Conservation (phyloP, 2,329 filamentous ascomycete genomes). For the Ilyonectria mors-panacis region DNA sequence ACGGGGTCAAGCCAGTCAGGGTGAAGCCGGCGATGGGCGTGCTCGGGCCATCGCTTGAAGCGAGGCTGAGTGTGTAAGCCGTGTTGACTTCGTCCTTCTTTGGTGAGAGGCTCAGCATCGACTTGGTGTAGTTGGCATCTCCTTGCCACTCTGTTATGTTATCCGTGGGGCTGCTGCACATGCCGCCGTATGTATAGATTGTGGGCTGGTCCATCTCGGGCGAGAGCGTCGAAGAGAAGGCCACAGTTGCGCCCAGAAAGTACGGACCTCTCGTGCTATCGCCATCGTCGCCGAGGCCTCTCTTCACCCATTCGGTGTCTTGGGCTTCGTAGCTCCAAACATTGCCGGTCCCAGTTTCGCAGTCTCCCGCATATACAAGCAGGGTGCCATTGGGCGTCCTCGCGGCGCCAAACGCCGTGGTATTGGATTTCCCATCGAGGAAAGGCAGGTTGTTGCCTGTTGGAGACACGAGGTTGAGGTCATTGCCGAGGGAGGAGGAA, state of each 20-base stretch:
- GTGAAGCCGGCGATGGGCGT: constrained; percentile 90
- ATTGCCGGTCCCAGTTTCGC: constrained; percentile 67
- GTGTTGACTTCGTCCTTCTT: constrained; percentile 47
- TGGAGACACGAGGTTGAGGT: constrained; percentile 64
- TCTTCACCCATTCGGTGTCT: constrained; percentile 42
- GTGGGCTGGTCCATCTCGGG: constrained; percentile 67
- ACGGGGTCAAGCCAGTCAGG: constrained; percentile 80
- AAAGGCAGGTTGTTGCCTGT: constrained; percentile 74
- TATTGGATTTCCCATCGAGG: constrained; percentile 61
- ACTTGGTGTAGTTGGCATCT: constrained; percentile 82
- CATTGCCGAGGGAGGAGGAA: constrained; percentile 68
- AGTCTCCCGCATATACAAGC: constrained; percentile 82
- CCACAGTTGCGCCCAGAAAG: constrained; percentile 70
- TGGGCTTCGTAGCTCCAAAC: constrained; percentile 75
- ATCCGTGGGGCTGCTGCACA: constrained; percentile 76
- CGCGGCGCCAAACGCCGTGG: constrained; percentile 76
- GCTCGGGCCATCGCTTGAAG: constrained; percentile 71
- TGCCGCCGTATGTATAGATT: constrained; percentile 88
- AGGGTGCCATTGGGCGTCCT: constrained; percentile 79
- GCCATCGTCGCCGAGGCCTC: constrained; percentile 38
- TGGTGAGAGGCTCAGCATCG: constrained; percentile 79
- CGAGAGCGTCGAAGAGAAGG: constrained; percentile 75
- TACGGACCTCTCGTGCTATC: constrained; percentile 57
- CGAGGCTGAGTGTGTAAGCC: constrained; percentile 55
- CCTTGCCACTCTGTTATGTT: constrained; percentile 72